Evolutionary conservation across 2,329 filamentous ascomycete genomes (phyloP).

Genomic region (Paraphoma chrysanthemicola): DNA sequence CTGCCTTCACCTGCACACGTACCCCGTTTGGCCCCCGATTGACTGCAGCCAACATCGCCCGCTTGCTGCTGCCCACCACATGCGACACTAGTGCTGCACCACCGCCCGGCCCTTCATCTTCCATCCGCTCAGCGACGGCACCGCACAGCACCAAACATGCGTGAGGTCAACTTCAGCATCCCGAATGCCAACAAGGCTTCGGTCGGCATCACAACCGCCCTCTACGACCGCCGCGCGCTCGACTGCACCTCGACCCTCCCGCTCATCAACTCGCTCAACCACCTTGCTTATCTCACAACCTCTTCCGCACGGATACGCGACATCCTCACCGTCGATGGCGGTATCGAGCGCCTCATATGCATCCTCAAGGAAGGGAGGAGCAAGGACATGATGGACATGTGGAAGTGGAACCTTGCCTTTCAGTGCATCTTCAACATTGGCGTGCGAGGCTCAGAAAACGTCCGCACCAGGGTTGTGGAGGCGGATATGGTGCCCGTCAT

Average conservation of each 20-base stretch:
- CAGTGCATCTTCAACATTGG: slow-evolving; percentile 99
- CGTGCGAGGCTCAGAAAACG: slow-evolving; percentile 90
- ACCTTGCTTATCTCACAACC: slow-evolving; percentile 96
- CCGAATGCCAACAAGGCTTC: slow-evolving; percentile 99
- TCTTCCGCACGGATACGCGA: slow-evolving; percentile 97
- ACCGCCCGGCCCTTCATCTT: slow-evolving; percentile 24
- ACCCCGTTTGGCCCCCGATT: slow-evolving; percentile 19
- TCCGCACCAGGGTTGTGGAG: slow-evolving; percentile 94
- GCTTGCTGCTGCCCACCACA: slow-evolving; percentile 29
- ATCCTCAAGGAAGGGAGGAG: slow-evolving; percentile 97
- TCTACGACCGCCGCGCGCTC: slow-evolving; percentile 95
- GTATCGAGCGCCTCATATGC: slow-evolving; percentile 94
- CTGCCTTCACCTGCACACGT: slow-evolving; percentile 16
- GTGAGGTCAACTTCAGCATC: slow-evolving; percentile 99
- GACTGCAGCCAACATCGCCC: slow-evolving; percentile 15
- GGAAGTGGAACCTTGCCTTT: slow-evolving; percentile 99
- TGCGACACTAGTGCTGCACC: slow-evolving; percentile 43
- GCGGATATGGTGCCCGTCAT: slow-evolving; percentile 99
- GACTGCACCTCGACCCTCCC: slow-evolving; percentile 98
- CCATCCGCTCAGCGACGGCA: slow-evolving; percentile 19
- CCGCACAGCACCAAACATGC: slow-evolving; percentile 69
- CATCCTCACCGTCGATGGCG: slow-evolving; percentile 97
- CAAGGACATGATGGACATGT: slow-evolving; percentile 99
- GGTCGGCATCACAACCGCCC: slow-evolving; percentile 95
- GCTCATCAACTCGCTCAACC: slow-evolving; percentile 98